Conservation (phyloP, 495 filamentous ascomycete genomes). For the Penicillium subrubescens region DNA sequence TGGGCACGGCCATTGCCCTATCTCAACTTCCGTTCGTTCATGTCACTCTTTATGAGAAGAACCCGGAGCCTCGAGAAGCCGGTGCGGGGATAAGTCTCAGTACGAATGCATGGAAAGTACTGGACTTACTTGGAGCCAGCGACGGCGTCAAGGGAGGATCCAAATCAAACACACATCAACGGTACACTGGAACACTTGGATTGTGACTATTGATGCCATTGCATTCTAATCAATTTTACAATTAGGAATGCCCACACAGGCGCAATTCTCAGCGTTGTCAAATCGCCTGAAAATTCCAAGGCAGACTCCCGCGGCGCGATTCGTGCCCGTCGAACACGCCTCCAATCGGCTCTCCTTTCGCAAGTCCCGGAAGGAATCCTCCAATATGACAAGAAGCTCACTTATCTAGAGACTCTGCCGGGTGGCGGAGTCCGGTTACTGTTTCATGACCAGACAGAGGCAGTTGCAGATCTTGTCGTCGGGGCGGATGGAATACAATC, state of each 20-base stretch:
- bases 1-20: constrained; percentile 52
- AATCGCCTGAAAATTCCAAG: constrained; percentile 18
- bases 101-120: constrained; percentile 45
- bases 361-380: constrained; percentile 41
- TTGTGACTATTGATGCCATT: background rate
- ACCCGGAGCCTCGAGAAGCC: constrained; percentile 46
- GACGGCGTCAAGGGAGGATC: constrained; percentile 36
- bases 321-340: constrained; percentile 40
- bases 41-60: constrained; percentile 52
- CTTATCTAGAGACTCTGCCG: constrained; percentile 28
- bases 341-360: constrained; percentile 42
- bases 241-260: constrained; percentile 29
- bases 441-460: constrained; percentile 37
- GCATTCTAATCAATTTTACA: background rate
- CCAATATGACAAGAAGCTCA: constrained; percentile 42
- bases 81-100: constrained; percentile 49
- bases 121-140: constrained; percentile 48
- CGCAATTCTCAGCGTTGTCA: constrained; percentile 7
- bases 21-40: constrained; percentile 46
- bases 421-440: constrained; percentile 31
- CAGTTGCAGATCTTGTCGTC: constrained; percentile 49
- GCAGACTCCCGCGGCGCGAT: constrained; percentile 19
- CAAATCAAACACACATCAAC: constrained; percentile 23
- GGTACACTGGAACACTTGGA: constrained; percentile 1
- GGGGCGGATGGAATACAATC: constrained; percentile 57